These are phyloP conservation scores for Shiraia bambusicola DNA, from an alignment of 2,329 filamentous ascomycete species.

Conservation along the genomic window DNA sequence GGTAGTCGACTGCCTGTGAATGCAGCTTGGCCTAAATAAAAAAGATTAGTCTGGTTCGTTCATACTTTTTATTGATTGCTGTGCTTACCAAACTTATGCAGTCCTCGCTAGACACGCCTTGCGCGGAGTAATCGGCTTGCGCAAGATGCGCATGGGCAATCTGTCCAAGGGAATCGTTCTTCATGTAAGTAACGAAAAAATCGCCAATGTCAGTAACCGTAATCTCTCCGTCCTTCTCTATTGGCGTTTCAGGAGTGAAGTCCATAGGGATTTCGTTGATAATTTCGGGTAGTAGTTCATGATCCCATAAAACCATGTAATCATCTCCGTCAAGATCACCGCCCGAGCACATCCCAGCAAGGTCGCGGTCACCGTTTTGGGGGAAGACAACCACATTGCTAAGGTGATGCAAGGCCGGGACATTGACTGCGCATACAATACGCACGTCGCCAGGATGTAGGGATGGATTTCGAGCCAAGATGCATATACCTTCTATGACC, in stretches of 20 bases:
- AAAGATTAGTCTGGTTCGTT: too few relatives aligned
- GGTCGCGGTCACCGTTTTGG: slow-evolving; percentile 75
- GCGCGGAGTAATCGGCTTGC: slow-evolving; percentile 63
- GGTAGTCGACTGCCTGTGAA: slow-evolving; percentile 90
- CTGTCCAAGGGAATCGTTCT: slow-evolving; percentile 76
- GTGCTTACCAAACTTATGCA: slow-evolving; percentile 61
- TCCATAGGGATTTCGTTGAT: slow-evolving; percentile 80
- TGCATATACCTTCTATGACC: slow-evolving; percentile 73
- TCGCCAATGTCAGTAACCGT: slow-evolving; percentile 71
- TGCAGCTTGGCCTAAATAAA: slow-evolving; percentile 65
- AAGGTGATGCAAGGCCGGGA: slow-evolving; percentile 70
- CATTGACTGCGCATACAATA: slow-evolving; percentile 80
- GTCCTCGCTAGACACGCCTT: slow-evolving; percentile 66
- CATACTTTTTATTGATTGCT: too few relatives aligned
- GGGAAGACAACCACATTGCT: slow-evolving; percentile 87
- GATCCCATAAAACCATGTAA: slow-evolving; percentile 91
- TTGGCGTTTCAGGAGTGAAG: slow-evolving; percentile 62
- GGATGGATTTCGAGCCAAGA: slow-evolving; percentile 89
- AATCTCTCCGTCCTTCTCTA: slow-evolving; percentile 62
- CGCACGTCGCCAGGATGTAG: slow-evolving; percentile 91
- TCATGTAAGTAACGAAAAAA: slow-evolving; percentile 92
- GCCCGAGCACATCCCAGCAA: slow-evolving; percentile 93
- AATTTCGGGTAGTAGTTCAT: slow-evolving; percentile 60
- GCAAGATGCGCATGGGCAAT: slow-evolving; percentile 85
- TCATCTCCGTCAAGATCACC: slow-evolving; percentile 96